A percentile compares a stretch with the other conserved stretches of the same genome.
Conservation (phyloP, 441 rosid species). For the Pelargonium fulgidum region DNA sequence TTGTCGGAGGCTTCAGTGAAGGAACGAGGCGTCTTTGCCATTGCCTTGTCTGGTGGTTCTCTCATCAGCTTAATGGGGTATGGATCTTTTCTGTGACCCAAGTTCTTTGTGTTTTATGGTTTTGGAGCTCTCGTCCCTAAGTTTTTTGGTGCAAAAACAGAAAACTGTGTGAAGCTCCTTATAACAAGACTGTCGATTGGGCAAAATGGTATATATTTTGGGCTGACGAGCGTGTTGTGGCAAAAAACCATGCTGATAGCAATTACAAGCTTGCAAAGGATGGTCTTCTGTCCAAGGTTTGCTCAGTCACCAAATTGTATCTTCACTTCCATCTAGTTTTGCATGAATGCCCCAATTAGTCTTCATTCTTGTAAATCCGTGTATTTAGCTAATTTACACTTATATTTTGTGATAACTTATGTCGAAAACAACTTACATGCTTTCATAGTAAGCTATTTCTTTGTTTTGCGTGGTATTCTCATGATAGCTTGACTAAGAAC, state of each 20-base stretch:
- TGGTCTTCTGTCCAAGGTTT: slow-evolving; percentile 64
- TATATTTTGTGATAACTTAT: not conserved
- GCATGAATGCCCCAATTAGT: not conserved
- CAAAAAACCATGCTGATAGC: slow-evolving; percentile 72
- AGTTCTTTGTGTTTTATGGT: slow-evolving; percentile 19
- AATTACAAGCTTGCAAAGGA: slow-evolving; percentile 83
- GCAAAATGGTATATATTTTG: slow-evolving; percentile 78
- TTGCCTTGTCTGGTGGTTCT: slow-evolving; percentile 84
- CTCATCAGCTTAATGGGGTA: slow-evolving; percentile 72
- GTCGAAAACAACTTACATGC: not conserved
- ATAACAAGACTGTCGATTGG: slow-evolving; percentile 82
- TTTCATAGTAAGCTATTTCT: not conserved
- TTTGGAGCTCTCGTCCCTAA: slow-evolving; percentile 19
- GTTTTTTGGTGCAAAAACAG: slow-evolving; percentile 38
- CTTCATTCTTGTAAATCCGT: not conserved
- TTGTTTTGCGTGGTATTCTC: not conserved
- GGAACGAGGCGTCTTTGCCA: slow-evolving; percentile 73
- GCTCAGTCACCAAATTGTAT: slow-evolving; percentile 7
- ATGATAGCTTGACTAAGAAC: not conserved
- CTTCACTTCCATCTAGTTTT: slow-evolving; percentile 9
- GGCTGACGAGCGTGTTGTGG: slow-evolving; percentile 81
- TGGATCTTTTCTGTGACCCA: slow-evolving; percentile 20
- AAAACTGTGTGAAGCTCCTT: slow-evolving; percentile 76
- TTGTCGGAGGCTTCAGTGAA: slow-evolving; percentile 78
- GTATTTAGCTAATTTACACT: not conserved